Conservation (phyloP, 192 early-diverging fungal genomes). For the Lobulomyces angularis region DNA sequence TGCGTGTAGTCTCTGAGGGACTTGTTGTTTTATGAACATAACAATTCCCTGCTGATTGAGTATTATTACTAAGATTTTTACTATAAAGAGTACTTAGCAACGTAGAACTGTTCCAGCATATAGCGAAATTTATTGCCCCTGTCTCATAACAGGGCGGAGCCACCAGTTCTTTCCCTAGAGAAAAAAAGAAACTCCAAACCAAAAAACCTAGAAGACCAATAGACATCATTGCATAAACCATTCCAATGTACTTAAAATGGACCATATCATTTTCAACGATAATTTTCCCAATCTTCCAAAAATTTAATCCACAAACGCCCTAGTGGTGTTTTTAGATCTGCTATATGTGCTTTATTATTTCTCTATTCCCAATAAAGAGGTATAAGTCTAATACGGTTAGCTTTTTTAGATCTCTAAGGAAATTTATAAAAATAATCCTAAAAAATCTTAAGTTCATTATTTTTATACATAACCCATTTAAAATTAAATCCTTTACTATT, state of each 20-base stretch:
- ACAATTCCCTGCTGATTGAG: neutral
- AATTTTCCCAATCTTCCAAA: no score
- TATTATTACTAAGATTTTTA: constrained; percentile 7
- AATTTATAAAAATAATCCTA: constrained; percentile 6
- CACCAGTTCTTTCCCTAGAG: no score
- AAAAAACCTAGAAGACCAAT: constrained; percentile 19
- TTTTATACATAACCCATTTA: constrained; percentile 14
- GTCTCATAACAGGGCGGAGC: neutral
- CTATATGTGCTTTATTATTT: constrained; percentile 19
- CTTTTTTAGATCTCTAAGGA: constrained; percentile 12
- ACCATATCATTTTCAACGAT: no score
- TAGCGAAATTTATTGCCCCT: neutral
- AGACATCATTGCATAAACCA: constrained; percentile 19
- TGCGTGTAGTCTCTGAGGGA: neutral
- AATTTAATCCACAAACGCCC: no score
- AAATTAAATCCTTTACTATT: constrained; percentile 7
- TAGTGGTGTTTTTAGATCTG: constrained; percentile 9
- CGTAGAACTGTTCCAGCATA: neutral
- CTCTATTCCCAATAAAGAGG: no score
- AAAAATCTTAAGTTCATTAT: constrained; percentile 15
- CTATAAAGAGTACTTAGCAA: neutral
- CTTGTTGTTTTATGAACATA: neutral
- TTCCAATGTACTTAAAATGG: no score
- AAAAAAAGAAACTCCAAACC: constrained; percentile 14
- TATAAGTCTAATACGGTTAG: no score